phyloP scores from a whole-genome alignment of 1,284 basidiomycete species.

The Fomes fomentarius region DNA sequence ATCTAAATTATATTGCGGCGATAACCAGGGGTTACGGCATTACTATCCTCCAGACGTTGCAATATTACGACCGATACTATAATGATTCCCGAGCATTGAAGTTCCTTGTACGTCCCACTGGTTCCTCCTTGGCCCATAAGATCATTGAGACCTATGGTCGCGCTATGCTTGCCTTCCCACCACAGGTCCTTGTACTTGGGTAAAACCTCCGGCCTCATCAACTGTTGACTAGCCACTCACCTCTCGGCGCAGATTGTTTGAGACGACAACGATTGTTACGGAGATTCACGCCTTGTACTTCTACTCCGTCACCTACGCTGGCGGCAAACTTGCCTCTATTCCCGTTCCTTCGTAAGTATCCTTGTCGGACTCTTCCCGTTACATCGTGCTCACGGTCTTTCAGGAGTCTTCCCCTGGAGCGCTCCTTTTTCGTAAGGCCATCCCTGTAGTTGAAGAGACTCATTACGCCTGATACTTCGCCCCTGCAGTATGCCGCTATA shows the following conservation, averaged over 20 bases:
- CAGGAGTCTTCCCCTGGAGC: conserved; percentile 18
- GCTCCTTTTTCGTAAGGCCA: conserved; percentile 16
- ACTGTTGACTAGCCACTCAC: neutral
- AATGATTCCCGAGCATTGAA: conserved; percentile 15
- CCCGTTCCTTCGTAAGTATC: conserved; percentile 15
- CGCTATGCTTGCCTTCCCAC: too few species aligned
- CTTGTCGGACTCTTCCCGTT: neutral
- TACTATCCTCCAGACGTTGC: conserved; percentile 19
- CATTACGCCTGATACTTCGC: neutral
- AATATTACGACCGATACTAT: conserved; percentile 18
- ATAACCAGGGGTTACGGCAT: conserved; percentile 18
- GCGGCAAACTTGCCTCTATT: conserved; percentile 8
- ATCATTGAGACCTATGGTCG: neutral
- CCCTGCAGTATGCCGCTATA: conserved; percentile 12
- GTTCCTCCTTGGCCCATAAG: neutral
- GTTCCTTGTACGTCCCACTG: conserved; percentile 10
- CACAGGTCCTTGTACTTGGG: conserved; percentile 21
- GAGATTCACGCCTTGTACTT: conserved; percentile 17
- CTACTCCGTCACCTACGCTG: conserved; percentile 13
- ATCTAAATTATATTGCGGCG: neutral
- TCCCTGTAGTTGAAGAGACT: neutral
- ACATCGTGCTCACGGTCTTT: neutral
- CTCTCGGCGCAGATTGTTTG: conserved; percentile 6
- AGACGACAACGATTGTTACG: conserved; percentile 17
- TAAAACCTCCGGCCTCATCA: neutral